These are phyloP conservation scores for Phytophthora sojae DNA, from an alignment of 352 stramenopile species.

Conservation along the genomic window DNA sequence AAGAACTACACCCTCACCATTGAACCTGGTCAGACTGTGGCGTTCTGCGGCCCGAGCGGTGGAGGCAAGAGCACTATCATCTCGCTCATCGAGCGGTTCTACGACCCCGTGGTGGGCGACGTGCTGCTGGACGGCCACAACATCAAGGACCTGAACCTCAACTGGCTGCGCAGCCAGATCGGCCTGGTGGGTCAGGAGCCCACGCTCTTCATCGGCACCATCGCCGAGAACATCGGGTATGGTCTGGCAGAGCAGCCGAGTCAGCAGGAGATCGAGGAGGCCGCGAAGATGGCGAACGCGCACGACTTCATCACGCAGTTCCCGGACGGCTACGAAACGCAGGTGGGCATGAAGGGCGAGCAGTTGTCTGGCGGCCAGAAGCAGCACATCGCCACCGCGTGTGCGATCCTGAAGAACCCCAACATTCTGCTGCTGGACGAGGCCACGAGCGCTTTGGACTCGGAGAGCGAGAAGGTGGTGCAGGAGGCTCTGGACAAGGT, in stretches of 20 bases:
- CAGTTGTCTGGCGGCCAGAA: too few relatives aligned
- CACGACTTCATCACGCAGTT: constrained; percentile 93
- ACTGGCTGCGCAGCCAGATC: constrained; percentile 66
- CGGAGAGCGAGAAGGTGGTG: constrained; percentile 84
- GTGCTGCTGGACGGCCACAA: constrained; percentile 84
- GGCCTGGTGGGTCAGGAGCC: constrained; percentile 48
- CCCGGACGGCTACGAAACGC: constrained; percentile 91
- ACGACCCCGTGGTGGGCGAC: constrained; percentile 58
- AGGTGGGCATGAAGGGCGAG: too few relatives aligned
- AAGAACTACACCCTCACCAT: constrained; percentile 86
- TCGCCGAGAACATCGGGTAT: constrained; percentile 67
- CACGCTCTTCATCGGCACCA: constrained; percentile 67
- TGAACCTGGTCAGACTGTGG: constrained; percentile 68
- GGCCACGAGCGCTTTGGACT: constrained; percentile 88
- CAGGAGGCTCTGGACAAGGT: constrained; percentile 54
- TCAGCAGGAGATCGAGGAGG: constrained; percentile 81
- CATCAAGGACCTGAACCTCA: constrained; percentile 73
- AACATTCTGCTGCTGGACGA: constrained; percentile 91
- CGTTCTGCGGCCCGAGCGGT: constrained; percentile 61
- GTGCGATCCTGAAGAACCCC: too few relatives aligned
- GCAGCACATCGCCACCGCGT: too few relatives aligned
- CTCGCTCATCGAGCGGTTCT: constrained; percentile 66
- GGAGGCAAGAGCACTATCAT: constrained; percentile 61
- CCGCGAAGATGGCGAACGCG: constrained; percentile 92
- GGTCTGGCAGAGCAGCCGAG: constrained; percentile 46